Percentiles rank a stretch among this genome's conserved stretches.
phyloP scores from a whole-genome alignment of 345 rosid species.

The Durio zibethinus region DNA sequence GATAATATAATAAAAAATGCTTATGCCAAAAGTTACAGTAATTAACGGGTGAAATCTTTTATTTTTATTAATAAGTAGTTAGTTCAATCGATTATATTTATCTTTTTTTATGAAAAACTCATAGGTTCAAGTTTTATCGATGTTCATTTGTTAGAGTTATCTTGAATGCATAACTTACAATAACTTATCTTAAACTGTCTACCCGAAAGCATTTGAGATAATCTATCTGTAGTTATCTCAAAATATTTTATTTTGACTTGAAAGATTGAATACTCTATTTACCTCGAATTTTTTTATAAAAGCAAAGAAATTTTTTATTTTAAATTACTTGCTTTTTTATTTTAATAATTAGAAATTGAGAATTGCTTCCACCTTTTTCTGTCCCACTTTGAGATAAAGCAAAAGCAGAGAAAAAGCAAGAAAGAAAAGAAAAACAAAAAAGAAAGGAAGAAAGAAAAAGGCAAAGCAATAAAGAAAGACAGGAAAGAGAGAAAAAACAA shows the following conservation, averaged over 20 bases:
- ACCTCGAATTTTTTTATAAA: too few relatives aligned
- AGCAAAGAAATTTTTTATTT: conserved; percentile 16
- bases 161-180: too few relatives aligned
- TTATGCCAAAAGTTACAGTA: conserved; percentile 9
- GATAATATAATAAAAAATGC: background rate
- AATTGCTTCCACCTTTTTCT: conserved; percentile 59
- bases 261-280: too few relatives aligned
- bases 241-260: too few relatives aligned
- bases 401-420: conserved; percentile 63
- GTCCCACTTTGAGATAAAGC: conserved; percentile 91
- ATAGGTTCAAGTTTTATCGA: too few relatives aligned
- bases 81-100: too few relatives aligned
- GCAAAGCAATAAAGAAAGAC: conserved; percentile 29
- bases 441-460: conserved; percentile 25
- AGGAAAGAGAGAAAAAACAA: conserved; percentile 41
- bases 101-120: too few relatives aligned
- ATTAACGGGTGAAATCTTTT: conserved; percentile 8
- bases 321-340: background rate
- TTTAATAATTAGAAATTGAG: conserved; percentile 28
- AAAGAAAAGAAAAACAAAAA: conserved; percentile 32
- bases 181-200: too few relatives aligned
- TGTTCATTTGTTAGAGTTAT: too few relatives aligned
- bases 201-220: too few relatives aligned
- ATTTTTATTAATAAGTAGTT: too few relatives aligned
- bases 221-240: too few relatives aligned